These are phyloP conservation scores for Claviceps africana DNA, from an alignment of 2,329 filamentous ascomycete species.

Conservation along the genomic window DNA sequence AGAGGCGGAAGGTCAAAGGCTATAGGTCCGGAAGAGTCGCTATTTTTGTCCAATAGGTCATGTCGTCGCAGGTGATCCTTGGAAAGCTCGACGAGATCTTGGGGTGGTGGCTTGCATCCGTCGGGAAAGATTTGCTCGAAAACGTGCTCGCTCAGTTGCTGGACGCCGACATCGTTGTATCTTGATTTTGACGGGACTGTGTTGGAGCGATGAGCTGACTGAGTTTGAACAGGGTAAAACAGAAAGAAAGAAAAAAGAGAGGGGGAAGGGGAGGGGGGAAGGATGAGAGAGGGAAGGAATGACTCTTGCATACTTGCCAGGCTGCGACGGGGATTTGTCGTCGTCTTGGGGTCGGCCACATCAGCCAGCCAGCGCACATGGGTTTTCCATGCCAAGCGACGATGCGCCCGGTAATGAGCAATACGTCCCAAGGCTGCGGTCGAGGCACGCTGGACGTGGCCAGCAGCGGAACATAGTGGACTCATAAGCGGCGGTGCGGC, in stretches of 20 bases:
- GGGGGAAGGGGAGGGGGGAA: too few species aligned
- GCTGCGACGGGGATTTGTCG: slow-evolving; percentile 11
- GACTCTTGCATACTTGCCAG: slow-evolving; percentile 26
- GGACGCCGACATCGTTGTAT: slow-evolving; percentile 86
- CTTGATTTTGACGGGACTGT: slow-evolving; percentile 45
- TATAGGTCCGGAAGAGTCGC: slow-evolving; percentile 60
- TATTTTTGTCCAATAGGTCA: slow-evolving; percentile 81
- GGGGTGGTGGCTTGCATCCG: slow-evolving; percentile 40
- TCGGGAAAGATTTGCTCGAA: slow-evolving; percentile 69
- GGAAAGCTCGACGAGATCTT: slow-evolving; percentile 65
- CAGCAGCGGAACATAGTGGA: slow-evolving; percentile 18
- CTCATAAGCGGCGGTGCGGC: slow-evolving; percentile 13
- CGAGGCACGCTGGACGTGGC: slow-evolving; percentile 26
- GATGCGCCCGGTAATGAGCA: slow-evolving; percentile 32
- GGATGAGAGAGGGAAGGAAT: background rate
- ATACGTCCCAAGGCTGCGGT: slow-evolving; percentile 36
- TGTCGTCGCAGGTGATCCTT: slow-evolving; percentile 72
- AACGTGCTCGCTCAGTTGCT: slow-evolving; percentile 77
- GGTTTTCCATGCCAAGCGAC: slow-evolving; percentile 20
- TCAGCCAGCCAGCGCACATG: slow-evolving; percentile 32
- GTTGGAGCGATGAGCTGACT: background rate
- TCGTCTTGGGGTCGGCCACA: slow-evolving; percentile 15
- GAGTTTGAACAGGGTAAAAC: background rate
- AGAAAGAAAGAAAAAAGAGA: background rate
- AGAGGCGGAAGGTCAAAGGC: slow-evolving; percentile 74